Base-by-base conservation (phyloP, 2,329 filamentous ascomycete species). In the Xenoacremonium recifei region DNA sequence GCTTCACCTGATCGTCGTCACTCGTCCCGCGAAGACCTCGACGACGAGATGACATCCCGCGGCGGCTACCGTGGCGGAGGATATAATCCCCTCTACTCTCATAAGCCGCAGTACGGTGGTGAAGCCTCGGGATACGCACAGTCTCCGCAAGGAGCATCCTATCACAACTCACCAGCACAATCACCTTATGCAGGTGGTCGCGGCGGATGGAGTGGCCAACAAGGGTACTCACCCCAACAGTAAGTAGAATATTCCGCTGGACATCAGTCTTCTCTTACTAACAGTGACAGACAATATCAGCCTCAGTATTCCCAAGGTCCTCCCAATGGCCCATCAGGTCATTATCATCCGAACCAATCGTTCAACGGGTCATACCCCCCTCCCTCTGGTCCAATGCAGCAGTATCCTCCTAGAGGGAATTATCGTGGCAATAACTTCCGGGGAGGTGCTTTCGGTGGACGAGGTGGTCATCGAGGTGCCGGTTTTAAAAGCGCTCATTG, bases 401-500 rank as follows among this genome's bases (percentile, higher is more conserved):
- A 77, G 35, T 73, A 76, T 32, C 75, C 67, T 5, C 64, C n/a
- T n/a, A n/a, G 69, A 20, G 69, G 69, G 2, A 67, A 67, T 38
- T 72, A 71, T 37, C 69, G 75, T 16, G 69, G 70, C 16, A 75
- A 76, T 29, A 69, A 72, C 13, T 85, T 82, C 55, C 77, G 84
- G 39, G 82, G 82, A 25, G 78, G 75, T 44, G 74, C 79, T 41
- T 81, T 77, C 55, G 54, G 70, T 35, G 69, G 67, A 21, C 71
- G 79, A 36, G 73, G 74, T 30, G 68, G 68, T 19, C 72, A 76
- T 44, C 76, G 84, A 38, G 81, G 82, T 25, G 72, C 49, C 70
- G 83, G 66, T 78, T 85, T 71, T 75, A 83, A 65, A 80, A 87
- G 65, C 62, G 50, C 82, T 3, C 87, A 89, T 34, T 91, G 88